phyloP scores from a whole-genome alignment of 2,329 filamentous ascomycete genomes.

The Colletotrichum sp. region DNA sequence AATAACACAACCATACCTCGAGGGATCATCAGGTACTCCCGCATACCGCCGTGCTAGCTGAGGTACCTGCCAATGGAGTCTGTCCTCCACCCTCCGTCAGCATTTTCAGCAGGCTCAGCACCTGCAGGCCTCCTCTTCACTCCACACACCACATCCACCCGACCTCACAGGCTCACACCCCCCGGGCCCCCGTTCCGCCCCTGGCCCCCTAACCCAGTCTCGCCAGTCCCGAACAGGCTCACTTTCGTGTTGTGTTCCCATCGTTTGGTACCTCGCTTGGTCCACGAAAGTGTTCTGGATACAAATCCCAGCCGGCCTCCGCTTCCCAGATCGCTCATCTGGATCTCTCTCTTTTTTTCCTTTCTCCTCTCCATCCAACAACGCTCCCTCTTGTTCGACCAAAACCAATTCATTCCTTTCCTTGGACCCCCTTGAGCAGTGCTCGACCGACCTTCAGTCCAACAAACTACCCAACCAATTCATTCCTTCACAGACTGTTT shows the following conservation, averaged over 20 bases:
- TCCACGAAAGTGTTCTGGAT: conserved; percentile 4
- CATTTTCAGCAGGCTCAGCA: neutral
- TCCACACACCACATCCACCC: neutral
- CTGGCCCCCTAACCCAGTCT: conserved; percentile 15
- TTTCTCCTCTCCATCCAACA: conserved; percentile 9
- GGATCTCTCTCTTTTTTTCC: neutral
- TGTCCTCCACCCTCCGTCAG: neutral
- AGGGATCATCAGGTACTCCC: neutral
- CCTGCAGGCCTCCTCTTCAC: neutral
- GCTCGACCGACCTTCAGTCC: conserved; percentile 15
- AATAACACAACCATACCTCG: neutral
- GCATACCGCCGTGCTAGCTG: neutral
- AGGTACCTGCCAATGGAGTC: neutral
- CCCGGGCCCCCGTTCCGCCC: conserved; percentile 3
- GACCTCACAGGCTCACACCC: neutral
- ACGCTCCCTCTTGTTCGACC: conserved; percentile 20
- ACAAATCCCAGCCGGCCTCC: conserved; percentile 18
- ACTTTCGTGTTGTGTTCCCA: neutral
- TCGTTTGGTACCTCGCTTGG: neutral
- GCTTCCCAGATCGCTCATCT: neutral
- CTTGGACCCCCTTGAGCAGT: conserved; percentile 15
- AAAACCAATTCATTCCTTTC: conserved; percentile 19
- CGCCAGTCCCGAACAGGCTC: conserved; percentile 16
- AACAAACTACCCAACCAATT: conserved; percentile 4
- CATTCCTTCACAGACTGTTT: conserved; percentile 13